These are phyloP conservation scores for Phialocephala subalpina DNA, from an alignment of 2,329 filamentous ascomycete genomes.

Conservation along the genomic window DNA sequence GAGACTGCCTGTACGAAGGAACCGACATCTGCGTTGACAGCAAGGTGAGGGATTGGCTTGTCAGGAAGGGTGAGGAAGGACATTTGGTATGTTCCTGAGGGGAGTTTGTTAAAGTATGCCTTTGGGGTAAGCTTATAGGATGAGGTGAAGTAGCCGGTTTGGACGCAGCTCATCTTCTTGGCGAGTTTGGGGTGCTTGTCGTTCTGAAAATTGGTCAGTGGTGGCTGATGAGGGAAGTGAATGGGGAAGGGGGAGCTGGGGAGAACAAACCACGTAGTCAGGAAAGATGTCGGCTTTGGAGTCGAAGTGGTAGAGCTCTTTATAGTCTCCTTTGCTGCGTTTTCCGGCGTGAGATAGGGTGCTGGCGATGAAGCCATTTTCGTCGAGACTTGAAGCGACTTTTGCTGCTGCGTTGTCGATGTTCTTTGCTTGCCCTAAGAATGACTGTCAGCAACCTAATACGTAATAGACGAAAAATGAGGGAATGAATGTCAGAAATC, in stretches of 20 bases:
- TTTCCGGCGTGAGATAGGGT: slow-evolving; percentile 56
- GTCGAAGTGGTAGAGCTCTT: slow-evolving; percentile 62
- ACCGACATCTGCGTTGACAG: slow-evolving; percentile 52
- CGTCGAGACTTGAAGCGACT: slow-evolving; percentile 50
- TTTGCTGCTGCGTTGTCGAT: slow-evolving; percentile 60
- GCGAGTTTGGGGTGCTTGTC: slow-evolving; percentile 53
- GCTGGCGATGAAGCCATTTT: slow-evolving; percentile 52
- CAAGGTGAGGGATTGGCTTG: slow-evolving; percentile 52
- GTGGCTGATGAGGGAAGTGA: slow-evolving; percentile 39
- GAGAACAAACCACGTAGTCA: slow-evolving; percentile 12
- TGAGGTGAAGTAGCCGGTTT: slow-evolving; percentile 46
- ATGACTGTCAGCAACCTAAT: no score
- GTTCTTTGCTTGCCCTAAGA: slow-evolving; percentile 58
- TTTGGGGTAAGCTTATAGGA: slow-evolving; percentile 56
- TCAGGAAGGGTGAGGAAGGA: slow-evolving; percentile 53
- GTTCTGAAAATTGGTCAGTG: slow-evolving; percentile 43
- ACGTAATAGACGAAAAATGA: no score
- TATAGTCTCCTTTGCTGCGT: slow-evolving; percentile 54
- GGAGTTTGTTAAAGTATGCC: slow-evolving; percentile 54
- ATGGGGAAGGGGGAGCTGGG: no score
- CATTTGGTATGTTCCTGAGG: slow-evolving; percentile 56
- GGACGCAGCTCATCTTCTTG: slow-evolving; percentile 54
- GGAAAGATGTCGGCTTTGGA: slow-evolving; percentile 56
- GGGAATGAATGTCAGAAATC: no score
- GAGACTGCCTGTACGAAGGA: slow-evolving; percentile 41